phyloP scores from a whole-genome alignment of 108 stramenopile genomes.

The Discostella pseudostelligera region DNA sequence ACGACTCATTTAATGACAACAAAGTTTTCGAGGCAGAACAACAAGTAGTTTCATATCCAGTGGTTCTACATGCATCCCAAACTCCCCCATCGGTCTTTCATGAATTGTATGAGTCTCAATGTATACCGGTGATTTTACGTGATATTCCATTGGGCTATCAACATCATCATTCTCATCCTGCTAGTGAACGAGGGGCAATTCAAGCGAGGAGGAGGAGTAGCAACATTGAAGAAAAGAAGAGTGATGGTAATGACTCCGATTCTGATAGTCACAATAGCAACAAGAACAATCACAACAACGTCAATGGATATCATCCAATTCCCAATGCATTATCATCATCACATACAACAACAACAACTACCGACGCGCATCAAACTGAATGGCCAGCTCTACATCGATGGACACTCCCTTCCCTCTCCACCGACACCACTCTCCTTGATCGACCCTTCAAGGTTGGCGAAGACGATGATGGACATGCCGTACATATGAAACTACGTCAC shows the following conservation, averaged over 20 bases:
- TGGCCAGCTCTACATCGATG: conserved; percentile 72
- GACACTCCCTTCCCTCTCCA: conserved; percentile 51
- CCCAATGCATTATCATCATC: too few relatives aligned
- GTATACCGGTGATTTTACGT: conserved; percentile 70
- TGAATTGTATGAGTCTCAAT: conserved; percentile 53
- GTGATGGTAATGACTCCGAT: conserved; percentile 8
- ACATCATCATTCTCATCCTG: too few relatives aligned
- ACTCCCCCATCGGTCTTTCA: conserved; percentile 58
- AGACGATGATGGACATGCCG: conserved; percentile 91
- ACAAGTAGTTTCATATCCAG: conserved; percentile 30
- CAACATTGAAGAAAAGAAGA: conserved; percentile 19
- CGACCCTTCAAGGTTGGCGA: conserved; percentile 94
- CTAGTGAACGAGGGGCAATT: too few relatives aligned
- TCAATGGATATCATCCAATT: too few relatives aligned
- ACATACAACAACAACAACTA: not conserved
- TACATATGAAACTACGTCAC: conserved; percentile 89
- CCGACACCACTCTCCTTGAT: conserved; percentile 49
- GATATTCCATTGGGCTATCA: conserved; percentile 57
- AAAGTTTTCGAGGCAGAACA: too few relatives aligned
- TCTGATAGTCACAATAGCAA: not conserved
- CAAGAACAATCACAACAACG: not conserved
- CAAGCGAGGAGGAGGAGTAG: conserved; percentile 25
- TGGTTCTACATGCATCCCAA: conserved; percentile 57
- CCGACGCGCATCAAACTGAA: conserved; percentile 9
- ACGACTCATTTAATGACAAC: too few relatives aligned